Conservation (phyloP, 2,329 filamentous ascomycete genomes). For the Ophiostoma sp. region DNA sequence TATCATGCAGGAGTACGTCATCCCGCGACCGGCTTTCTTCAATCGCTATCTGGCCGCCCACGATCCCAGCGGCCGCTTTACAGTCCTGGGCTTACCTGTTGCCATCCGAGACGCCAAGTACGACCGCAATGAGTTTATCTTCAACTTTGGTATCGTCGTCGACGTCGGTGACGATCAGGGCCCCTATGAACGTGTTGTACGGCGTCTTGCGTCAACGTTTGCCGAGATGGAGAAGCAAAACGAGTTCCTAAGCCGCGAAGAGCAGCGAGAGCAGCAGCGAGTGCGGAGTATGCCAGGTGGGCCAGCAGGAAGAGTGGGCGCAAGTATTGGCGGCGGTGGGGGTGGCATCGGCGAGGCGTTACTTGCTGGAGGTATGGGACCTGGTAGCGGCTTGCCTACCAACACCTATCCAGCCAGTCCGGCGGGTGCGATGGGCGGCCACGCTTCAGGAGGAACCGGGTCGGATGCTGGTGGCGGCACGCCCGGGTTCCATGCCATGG, state of each 20-base stretch:
- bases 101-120: constrained; percentile 82
- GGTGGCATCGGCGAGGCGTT: constrained; percentile 36
- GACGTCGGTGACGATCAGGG: constrained; percentile 61
- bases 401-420: not conserved
- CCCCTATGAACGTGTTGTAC: constrained; percentile 80
- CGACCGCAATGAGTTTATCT: constrained; percentile 93
- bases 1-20: constrained; percentile 86
- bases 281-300: constrained; percentile 34
- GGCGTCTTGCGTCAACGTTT: constrained; percentile 82
- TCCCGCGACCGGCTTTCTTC: constrained; percentile 92
- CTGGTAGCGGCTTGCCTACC: constrained; percentile 13
- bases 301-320: not conserved
- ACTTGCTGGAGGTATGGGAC: not conserved
- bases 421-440: not conserved
- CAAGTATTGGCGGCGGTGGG: constrained; percentile 26
- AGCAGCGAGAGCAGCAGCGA: constrained; percentile 42
- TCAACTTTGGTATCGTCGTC: constrained; percentile 82
- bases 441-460: not conserved
- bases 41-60: constrained; percentile 83
- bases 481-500: constrained; percentile 16
- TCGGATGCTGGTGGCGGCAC: not conserved
- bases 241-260: constrained; percentile 66
- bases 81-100: constrained; percentile 84
- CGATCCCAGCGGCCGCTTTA: constrained; percentile 67
- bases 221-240: constrained; percentile 89